Evolutionary conservation across 306 rosid species (phyloP).

Genomic region (Lithocarpus polystachyus): DNA sequence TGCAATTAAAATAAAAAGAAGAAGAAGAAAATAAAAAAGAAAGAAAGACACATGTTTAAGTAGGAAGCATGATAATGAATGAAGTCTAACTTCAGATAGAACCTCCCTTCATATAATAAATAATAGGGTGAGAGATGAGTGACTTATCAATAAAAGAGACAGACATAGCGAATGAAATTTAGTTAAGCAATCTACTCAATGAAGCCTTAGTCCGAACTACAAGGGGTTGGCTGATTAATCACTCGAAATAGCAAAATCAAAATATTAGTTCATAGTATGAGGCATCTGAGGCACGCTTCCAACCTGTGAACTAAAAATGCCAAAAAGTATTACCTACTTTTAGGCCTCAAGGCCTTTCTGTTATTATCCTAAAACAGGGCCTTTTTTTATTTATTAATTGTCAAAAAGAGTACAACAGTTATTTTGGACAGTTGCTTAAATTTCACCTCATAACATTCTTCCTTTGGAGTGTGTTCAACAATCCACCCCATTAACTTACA

Average conservation of each 20-base stretch:
- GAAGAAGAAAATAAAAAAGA: too few relatives aligned
- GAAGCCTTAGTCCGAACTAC: not conserved
- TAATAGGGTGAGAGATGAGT: not conserved
- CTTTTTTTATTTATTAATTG: too few relatives aligned
- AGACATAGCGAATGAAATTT: not conserved
- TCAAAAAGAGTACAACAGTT: too few relatives aligned
- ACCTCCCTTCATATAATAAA: too few relatives aligned
- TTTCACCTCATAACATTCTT: too few relatives aligned
- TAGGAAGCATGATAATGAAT: not conserved
- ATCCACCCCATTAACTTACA: too few relatives aligned
- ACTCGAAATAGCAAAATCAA: not conserved
- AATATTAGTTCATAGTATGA: not conserved
- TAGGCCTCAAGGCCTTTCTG: not conserved
- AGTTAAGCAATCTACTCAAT: not conserved
- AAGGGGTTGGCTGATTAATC: not conserved
- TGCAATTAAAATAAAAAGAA: too few relatives aligned
- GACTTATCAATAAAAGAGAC: not conserved
- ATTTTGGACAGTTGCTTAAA: too few relatives aligned
- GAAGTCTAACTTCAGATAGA: not conserved
- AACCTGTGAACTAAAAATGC: not conserved
- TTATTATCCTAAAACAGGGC: not conserved
- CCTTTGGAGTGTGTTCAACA: too few relatives aligned
- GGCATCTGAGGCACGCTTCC: not conserved
- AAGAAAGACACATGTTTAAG: not conserved
- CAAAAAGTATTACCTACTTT: not conserved